phyloP scores from a whole-genome alignment of 345 rosid species.

The Litchi chinensis region DNA sequence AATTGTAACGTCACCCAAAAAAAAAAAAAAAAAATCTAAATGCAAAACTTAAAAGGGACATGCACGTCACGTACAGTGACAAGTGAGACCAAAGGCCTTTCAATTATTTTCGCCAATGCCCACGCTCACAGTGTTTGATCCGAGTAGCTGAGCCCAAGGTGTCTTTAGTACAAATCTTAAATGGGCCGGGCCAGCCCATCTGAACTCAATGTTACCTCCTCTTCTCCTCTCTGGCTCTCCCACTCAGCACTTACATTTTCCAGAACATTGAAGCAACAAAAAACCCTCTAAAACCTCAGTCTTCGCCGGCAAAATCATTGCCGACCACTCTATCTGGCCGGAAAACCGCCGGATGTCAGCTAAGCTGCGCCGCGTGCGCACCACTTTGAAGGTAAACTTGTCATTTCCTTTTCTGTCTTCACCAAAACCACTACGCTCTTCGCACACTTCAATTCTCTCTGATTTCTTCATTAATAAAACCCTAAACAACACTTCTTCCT shows the following conservation, averaged over 20 bases:
- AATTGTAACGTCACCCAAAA: too few species aligned
- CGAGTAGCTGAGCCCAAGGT: too few species aligned
- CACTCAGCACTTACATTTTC: too few species aligned
- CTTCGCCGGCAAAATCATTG: background rate
- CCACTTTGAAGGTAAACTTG: constrained; percentile 28
- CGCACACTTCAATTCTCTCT: constrained; percentile 12
- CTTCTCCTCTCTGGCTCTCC: too few species aligned
- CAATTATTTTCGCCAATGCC: too few species aligned
- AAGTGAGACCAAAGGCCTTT: too few species aligned
- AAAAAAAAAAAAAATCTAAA: too few species aligned
- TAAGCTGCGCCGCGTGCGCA: constrained; percentile 33
- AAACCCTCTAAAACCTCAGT: background rate
- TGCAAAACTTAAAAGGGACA: too few species aligned
- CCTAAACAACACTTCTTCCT: constrained; percentile 8
- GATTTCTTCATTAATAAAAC: background rate
- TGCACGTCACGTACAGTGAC: too few species aligned
- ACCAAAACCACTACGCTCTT: background rate
- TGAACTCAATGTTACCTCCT: background rate
- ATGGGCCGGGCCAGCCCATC: background rate
- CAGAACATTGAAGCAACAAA: background rate
- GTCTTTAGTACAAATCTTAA: too few species aligned
- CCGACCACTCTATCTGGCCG: constrained; percentile 3
- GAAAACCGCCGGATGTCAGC: constrained; percentile 31
- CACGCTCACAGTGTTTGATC: too few species aligned
- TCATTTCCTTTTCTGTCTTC: constrained; percentile 12